A percentile compares a stretch with the other conserved stretches of the same genome.
Conservation (phyloP, 495 filamentous ascomycete species). For the Trichoderma gamsii region DNA sequence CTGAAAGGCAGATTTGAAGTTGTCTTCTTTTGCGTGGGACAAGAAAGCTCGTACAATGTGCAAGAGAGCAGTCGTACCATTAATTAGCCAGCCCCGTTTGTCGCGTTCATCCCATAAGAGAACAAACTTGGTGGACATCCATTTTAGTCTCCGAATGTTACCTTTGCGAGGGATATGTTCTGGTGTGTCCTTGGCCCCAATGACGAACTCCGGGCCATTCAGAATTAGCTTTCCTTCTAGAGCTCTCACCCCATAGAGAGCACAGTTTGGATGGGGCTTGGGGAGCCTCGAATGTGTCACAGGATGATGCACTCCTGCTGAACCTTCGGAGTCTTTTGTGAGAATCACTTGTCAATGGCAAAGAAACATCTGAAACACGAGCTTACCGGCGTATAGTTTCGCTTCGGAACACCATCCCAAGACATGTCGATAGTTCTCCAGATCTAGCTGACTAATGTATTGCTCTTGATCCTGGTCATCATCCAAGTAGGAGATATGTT, state of each 20-base stretch:
- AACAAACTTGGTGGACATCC: constrained; percentile 22
- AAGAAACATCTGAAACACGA: not conserved
- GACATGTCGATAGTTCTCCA: not conserved
- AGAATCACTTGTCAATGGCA: not conserved
- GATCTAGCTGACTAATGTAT: not conserved
- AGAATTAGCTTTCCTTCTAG: not conserved
- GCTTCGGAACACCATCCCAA: not conserved
- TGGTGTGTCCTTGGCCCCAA: not conserved
- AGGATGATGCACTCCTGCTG: not conserved
- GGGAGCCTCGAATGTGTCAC: not conserved
- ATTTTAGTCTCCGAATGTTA: constrained; percentile 22
- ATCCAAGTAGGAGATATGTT: not conserved
- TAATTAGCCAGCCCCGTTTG: constrained; percentile 29
- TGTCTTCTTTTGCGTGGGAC: not conserved
- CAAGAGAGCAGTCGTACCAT: constrained; percentile 23
- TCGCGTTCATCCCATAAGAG: constrained; percentile 30
- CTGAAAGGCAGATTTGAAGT: not conserved
- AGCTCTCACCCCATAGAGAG: not conserved
- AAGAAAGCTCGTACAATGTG: not conserved
- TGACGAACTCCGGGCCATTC: not conserved
- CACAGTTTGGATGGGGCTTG: not conserved
- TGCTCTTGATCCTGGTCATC: not conserved
- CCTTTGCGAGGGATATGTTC: not conserved
- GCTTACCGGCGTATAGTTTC: not conserved
- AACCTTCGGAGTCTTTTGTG: not conserved